These are phyloP conservation scores for Beauveria medogensis DNA, from an alignment of 2,329 filamentous ascomycete genomes.

Conservation along the genomic window DNA sequence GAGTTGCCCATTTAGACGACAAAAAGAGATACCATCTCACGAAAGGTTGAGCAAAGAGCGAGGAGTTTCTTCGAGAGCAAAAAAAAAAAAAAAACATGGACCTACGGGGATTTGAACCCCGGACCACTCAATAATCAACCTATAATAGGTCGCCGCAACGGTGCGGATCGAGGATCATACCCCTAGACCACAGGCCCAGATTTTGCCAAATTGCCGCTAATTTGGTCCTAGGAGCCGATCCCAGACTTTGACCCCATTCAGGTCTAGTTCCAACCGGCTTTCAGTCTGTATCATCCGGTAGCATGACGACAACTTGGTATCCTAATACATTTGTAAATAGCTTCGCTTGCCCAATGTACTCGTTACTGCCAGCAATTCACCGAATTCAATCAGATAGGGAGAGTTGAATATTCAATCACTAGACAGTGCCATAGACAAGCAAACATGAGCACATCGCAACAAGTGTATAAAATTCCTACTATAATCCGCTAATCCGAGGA, in stretches of 20 bases:
- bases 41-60: neutral
- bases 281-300: no score
- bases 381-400: no score
- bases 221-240: neutral
- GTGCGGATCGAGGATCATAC: slow-evolving; percentile 8
- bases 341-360: no score
- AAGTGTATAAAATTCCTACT: neutral
- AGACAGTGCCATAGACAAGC: neutral
- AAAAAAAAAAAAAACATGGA: neutral
- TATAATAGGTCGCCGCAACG: neutral
- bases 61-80: neutral
- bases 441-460: neutral
- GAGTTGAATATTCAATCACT: no score
- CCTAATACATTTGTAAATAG: no score
- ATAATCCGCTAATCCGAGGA: neutral
- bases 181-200: slow-evolving; percentile 8
- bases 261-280: no score
- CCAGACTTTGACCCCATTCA: neutral
- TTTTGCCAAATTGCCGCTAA: neutral
- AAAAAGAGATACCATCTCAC: no score
- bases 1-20: no score
- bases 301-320: no score
- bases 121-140: slow-evolving; percentile 1
- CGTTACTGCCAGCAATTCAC: no score
- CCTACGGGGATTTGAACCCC: slow-evolving; percentile 9